These are phyloP conservation scores for Pulveroboletus sp. DNA, from an alignment of 768 basidiomycete species.

Conservation along the genomic window DNA sequence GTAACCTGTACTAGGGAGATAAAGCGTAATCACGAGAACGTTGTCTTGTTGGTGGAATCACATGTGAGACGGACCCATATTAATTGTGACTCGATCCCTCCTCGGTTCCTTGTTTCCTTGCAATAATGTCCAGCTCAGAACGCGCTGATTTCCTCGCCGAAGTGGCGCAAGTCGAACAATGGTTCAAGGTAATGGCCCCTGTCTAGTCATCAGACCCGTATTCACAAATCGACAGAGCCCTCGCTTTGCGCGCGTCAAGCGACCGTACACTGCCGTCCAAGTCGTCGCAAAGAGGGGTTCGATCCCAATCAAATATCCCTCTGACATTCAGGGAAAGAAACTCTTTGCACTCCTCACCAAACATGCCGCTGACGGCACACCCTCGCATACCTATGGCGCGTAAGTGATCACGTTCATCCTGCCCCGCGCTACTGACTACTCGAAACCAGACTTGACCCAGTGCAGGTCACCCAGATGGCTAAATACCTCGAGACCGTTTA, in stretches of 20 bases:
- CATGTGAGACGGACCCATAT: constrained; percentile 10
- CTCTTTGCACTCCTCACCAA: constrained; percentile 71
- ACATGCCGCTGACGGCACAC: constrained; percentile 74
- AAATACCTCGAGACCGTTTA: constrained; percentile 98
- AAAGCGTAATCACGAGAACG: constrained; percentile 24
- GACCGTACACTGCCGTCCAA: constrained; percentile 90
- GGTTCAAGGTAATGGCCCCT: constrained; percentile 80
- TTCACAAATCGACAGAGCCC: constrained; percentile 54
- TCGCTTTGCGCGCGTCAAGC: constrained; percentile 81
- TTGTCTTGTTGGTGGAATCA: constrained; percentile 19
- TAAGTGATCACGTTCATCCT: constrained; percentile 46
- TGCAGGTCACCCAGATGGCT: constrained; percentile 99
- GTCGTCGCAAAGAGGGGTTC: constrained; percentile 95
- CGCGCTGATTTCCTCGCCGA: constrained; percentile 72
- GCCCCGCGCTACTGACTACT: not conserved
- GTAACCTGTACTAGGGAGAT: constrained; percentile 34
- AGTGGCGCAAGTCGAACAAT: constrained; percentile 81
- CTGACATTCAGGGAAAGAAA: constrained; percentile 83
- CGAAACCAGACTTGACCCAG: constrained; percentile 75
- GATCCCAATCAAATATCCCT: constrained; percentile 81
- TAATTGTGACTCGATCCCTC: constrained; percentile 28
- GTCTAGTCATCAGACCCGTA: not conserved
- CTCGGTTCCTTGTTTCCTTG: constrained; percentile 25
- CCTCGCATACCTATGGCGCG: constrained; percentile 98
- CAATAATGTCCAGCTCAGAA: constrained; percentile 57